Evolutionary conservation across 106 monocot genomes (phyloP).

Genomic region (Xerophyta viscosa): DNA sequence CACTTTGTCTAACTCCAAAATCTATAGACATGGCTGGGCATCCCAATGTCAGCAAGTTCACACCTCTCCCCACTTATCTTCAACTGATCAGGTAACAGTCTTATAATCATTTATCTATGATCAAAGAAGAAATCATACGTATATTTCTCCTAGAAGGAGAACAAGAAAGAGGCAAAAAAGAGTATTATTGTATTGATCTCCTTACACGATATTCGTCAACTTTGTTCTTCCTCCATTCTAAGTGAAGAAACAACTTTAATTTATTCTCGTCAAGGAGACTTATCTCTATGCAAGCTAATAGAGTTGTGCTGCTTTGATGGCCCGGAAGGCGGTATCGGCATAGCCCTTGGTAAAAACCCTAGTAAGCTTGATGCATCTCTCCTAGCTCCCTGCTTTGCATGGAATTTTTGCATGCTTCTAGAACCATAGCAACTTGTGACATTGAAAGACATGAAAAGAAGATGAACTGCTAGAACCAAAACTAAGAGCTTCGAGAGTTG

Average conservation of each 20-base stretch:
- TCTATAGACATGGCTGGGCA: neutral
- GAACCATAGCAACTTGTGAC: constrained; percentile 9
- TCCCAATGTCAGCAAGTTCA: neutral
- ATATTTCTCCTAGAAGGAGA: neutral
- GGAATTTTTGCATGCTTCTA: constrained; percentile 2
- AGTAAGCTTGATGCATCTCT: constrained; percentile 8
- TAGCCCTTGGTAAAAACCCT: constrained; percentile 21
- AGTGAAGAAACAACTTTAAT: too few species aligned
- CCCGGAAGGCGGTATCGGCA: constrained; percentile 23
- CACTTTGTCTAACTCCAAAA: too few species aligned
- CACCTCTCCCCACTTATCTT: neutral
- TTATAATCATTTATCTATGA: neutral
- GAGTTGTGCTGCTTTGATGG: constrained; percentile 36
- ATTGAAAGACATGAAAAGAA: neutral
- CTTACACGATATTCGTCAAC: too few species aligned
- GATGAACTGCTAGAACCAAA: neutral
- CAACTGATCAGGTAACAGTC: neutral
- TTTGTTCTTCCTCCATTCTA: too few species aligned
- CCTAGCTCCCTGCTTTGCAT: neutral
- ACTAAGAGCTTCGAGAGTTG: constrained; percentile 3
- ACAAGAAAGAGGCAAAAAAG: neutral
- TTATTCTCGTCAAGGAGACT: neutral
- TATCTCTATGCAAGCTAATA: constrained; percentile 9
- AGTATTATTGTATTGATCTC: too few species aligned
- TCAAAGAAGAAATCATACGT: too few species aligned